Evolutionary conservation across 345 rosid genomes (phyloP), one percentile per base, ranked within the genome.

Genomic region (Excoecaria cochinchinensis): DNA sequence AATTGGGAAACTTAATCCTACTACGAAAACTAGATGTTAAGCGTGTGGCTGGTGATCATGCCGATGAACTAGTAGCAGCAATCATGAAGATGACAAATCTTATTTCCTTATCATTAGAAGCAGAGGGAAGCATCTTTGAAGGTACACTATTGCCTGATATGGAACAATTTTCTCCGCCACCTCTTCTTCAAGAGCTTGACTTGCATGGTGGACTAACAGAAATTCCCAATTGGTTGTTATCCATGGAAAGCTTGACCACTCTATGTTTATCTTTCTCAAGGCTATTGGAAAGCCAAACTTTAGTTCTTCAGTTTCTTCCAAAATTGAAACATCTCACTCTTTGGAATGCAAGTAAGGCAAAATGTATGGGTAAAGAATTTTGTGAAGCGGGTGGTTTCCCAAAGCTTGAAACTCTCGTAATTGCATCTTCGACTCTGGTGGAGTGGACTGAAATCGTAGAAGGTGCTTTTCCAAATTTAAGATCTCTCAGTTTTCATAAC

Each of bases 361-460:
- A 63, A 44, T 58, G 0, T 24, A 74, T 74, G 38, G 63, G 77
- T 52, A 65, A 50, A 16, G 77, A 65, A 13, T 74, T 74, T 50
- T 65, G 77, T 21, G 51, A 53, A 31, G 69, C 38, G 1, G 77
- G 77, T 21, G 71, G 71, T 21, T 74, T 74, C 44, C 62, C 71
- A 6, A 56, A n/a, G 40, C 53, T 65, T 16, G 63, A 74, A 63
- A 50, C 14, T 67, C 73, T 67, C 31, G 22, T 0, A 1, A 67
- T 75, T 57, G 42, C 19, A 44, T 75, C 78, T 17, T 1, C 0
- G 11, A 24, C 19, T 36, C 78, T 75, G 16, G 24, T 50, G 22
- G 72, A 69, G 58, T 50, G 72, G 72, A 51, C n/a, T 69, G 72
- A 69, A 22, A 25, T 69, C 12, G 72, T 31, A 24, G 22, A 16